phyloP scores from a whole-genome alignment of 1,284 basidiomycete genomes.

The Heterobasidion parviporum region DNA sequence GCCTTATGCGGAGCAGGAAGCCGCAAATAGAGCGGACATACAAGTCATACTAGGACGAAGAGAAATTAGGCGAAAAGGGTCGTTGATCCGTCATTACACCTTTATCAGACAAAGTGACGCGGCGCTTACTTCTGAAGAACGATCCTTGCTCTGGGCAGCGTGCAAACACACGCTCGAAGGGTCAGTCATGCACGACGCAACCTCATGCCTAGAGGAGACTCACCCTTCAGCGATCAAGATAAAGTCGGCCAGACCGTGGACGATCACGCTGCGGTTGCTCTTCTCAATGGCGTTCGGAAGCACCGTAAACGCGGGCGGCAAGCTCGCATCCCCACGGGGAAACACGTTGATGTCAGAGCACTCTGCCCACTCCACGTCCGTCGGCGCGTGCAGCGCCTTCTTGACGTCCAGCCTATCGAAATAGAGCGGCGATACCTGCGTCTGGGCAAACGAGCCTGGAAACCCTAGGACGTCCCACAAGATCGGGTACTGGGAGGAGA shows the following conservation, averaged over 20 bases:
- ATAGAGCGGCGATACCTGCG: conserved; percentile 39
- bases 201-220: conserved; percentile 10
- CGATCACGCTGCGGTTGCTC: conserved; percentile 58
- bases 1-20: background rate
- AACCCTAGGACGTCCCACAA: conserved; percentile 77
- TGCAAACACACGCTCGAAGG: background rate
- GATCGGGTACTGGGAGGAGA: conserved; percentile 32
- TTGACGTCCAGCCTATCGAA: conserved; percentile 69
- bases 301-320: conserved; percentile 54
- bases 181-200: background rate
- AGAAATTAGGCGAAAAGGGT: background rate
- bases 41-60: conserved; percentile 56
- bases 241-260: conserved; percentile 67
- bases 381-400: conserved; percentile 62
- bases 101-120: background rate
- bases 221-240: conserved; percentile 67
- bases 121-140: conserved; percentile 57
- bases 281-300: conserved; percentile 71
- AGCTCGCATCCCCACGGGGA: conserved; percentile 48
- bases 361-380: conserved; percentile 51
- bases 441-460: conserved; percentile 58
- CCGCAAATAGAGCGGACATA: conserved; percentile 21
- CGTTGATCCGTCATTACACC: background rate
- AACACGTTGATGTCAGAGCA: conserved; percentile 59
- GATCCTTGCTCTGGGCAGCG: conserved; percentile 39